Base-by-base conservation (phyloP, 345 rosid species). In the Laguncularia racemosa region DNA sequence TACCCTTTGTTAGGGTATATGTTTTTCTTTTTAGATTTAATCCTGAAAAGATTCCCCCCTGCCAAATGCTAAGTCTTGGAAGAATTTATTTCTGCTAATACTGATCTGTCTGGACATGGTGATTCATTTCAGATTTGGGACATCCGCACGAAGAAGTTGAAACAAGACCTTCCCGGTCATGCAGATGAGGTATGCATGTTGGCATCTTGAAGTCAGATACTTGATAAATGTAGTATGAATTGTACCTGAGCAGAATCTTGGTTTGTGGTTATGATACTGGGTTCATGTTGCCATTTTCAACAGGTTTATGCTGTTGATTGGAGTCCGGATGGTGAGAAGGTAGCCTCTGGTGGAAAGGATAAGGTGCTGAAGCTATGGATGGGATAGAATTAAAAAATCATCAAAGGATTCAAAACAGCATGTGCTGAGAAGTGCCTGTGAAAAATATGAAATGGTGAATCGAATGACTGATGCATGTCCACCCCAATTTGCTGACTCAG, bases 251-350 rank as follows among this genome's bases (percentile, higher is more conserved):
- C 40, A 9, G 40, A 7, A 33, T 33, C 40, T 10, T 33, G 6
- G 1, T 33, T 33, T 33, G 40, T 33, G 40, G 40, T 33, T 33
- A 0, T 5, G 9, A 33, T 33, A 33, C 28, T 26, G 2, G 28
- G 28, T 26, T 26, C 6, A 6, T 48, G 46, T n/a, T 26, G n/a
- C 46, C 14, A 47, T 16, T 52, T 54, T 43, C 21, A 15, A 3
- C 53, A 91, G 95, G 96, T 89, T 60, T 92, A 68, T 54, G 91
- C 97, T 1, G 97, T 93, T 67, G 96, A 93, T 67, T 93, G 97
- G 99, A 93, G 99, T 78, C 99, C 99, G 9, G 96, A 89, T 67
- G 99, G 96, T 17, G 97, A 93, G 86, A 89, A 93, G 78, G 99
- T 93, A 33, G 97, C 86, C 19, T 93, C 96, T 12, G 97, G 97